Conservation (phyloP, 2,329 filamentous ascomycete species). For the Trichoderma sp. region DNA sequence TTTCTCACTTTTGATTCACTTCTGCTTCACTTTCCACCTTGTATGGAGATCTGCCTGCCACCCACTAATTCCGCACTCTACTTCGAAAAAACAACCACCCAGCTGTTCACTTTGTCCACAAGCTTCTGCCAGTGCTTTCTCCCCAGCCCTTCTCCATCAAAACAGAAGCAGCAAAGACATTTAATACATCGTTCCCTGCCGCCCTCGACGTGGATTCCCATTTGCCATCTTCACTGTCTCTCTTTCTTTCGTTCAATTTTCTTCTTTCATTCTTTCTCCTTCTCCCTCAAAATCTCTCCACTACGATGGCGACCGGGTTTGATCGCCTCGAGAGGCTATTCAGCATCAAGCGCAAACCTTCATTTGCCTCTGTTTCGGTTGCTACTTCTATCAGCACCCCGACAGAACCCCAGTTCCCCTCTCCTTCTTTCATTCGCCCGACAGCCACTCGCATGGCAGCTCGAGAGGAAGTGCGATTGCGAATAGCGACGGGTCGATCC, state of each 20-base stretch:
- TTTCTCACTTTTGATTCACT: constrained; percentile 25
- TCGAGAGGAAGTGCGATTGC: constrained; percentile 48
- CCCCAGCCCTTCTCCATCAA: not conserved
- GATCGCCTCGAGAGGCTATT: constrained; percentile 56
- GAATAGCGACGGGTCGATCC: constrained; percentile 33
- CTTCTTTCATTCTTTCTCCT: not conserved
- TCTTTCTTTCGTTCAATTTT: not conserved
- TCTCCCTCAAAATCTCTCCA: not conserved
- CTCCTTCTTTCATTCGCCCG: constrained; percentile 58
- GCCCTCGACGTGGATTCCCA: not conserved
- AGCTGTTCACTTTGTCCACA: not conserved
- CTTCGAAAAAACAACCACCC: not conserved
- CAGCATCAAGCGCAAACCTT: constrained; percentile 44
- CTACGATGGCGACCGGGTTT: constrained; percentile 51
- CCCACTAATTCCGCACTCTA: constrained; percentile 6
- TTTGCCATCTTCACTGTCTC: not conserved
- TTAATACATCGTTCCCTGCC: not conserved
- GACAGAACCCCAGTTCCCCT: constrained; percentile 47
- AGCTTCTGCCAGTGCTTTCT: not conserved
- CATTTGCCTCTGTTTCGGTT: constrained; percentile 30
- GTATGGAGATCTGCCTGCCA: constrained; percentile 17
- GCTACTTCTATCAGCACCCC: constrained; percentile 27
- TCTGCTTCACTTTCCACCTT: constrained; percentile 24
- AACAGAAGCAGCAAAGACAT: not conserved
- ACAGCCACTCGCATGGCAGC: constrained; percentile 57